Percentiles rank a stretch among this genome's conserved stretches.
Conservation (phyloP, 2,329 filamentous ascomycete species). For the Aspergillus quadricinctus region DNA sequence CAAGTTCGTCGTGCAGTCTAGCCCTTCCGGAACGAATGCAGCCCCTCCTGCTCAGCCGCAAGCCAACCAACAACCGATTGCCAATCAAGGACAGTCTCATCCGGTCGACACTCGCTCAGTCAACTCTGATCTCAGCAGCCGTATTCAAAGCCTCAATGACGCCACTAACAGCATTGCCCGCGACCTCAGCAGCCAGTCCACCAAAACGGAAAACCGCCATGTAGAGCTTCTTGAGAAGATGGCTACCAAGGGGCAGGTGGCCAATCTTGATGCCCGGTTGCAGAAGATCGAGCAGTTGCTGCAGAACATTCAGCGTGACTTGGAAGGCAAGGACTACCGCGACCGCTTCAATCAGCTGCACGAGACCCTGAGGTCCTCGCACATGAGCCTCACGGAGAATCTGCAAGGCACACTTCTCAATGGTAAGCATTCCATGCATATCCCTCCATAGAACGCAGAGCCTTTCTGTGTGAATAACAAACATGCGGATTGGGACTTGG, state of each 20-base stretch:
- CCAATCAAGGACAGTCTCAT: conserved; percentile 18
- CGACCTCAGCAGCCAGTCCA: conserved; percentile 51
- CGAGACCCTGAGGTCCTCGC: conserved; percentile 49
- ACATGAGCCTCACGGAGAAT: conserved; percentile 49
- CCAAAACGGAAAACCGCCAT: conserved; percentile 51
- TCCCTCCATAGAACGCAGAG: neutral
- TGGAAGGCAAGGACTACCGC: conserved; percentile 56
- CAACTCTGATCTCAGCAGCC: conserved; percentile 70
- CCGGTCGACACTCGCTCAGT: conserved; percentile 34
- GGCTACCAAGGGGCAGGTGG: conserved; percentile 35
- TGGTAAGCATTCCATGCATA: conserved; percentile 39
- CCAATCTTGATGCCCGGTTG: conserved; percentile 44
- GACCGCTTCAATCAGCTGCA: conserved; percentile 52
- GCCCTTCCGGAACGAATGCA: conserved; percentile 15
- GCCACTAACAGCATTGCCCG: conserved; percentile 54
- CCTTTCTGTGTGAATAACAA: neutral
- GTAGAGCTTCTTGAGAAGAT: conserved; percentile 44
- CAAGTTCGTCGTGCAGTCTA: conserved; percentile 70
- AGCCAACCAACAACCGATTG: conserved; percentile 18
- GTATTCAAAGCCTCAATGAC: conserved; percentile 61
- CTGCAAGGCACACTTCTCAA: conserved; percentile 48
- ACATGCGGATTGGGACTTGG: neutral
- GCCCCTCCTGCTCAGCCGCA: conserved; percentile 13
- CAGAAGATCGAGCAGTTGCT: conserved; percentile 52
- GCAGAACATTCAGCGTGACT: conserved; percentile 48